phyloP scores from a whole-genome alignment of 139 green algal species.

The Chlamydomonas incerta region DNA sequence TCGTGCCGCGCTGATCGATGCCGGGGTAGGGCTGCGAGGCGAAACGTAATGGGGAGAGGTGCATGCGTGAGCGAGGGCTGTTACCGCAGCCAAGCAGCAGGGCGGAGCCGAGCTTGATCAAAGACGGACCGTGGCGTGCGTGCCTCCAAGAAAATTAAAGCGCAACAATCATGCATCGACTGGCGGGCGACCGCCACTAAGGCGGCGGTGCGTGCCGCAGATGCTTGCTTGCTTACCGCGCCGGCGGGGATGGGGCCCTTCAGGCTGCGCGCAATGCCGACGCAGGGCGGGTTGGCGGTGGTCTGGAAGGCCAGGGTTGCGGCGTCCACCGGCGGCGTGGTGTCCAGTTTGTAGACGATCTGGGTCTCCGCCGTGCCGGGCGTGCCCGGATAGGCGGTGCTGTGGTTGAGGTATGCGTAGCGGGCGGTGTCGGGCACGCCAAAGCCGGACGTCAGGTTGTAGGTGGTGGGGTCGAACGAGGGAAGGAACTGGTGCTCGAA shows the following conservation, averaged over 20 bases:
- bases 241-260: slow-evolving; percentile 4
- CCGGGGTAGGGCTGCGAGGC: not conserved
- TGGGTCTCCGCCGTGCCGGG: not conserved
- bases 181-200: no score
- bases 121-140: no score
- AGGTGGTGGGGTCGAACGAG: not conserved
- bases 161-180: no score
- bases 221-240: slow-evolving; percentile 33
- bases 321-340: not conserved
- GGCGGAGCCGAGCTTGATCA: no score
- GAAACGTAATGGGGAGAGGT: no score
- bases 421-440: not conserved
- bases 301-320: not conserved
- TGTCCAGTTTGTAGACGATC: slow-evolving; percentile 1
- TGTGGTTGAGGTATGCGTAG: not conserved
- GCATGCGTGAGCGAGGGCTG: no score
- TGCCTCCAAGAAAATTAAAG: no score
- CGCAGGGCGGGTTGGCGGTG: not conserved
- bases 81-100: no score
- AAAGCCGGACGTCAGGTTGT: not conserved
- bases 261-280: not conserved
- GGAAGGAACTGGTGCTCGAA: not conserved
- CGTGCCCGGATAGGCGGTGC: no score
- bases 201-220: no score
- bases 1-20: not conserved